Conservation (phyloP, 2,329 filamentous ascomycete species). For the Pezicula neosporulosa region DNA sequence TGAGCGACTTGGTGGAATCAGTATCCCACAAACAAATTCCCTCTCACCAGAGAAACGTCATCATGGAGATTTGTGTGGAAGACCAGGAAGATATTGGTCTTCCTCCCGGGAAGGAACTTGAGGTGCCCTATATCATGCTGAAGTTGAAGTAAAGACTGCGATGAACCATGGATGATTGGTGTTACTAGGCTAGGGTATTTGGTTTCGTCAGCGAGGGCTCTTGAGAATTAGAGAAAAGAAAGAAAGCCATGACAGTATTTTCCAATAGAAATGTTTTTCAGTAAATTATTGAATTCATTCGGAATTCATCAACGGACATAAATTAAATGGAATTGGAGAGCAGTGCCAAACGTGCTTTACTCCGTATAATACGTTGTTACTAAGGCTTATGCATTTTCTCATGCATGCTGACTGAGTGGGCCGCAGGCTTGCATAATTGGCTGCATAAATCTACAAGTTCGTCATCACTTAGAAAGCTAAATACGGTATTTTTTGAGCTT, state of each 20-base stretch:
- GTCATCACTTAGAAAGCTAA: conserved; percentile 5
- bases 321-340: too few species aligned
- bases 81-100: conserved; percentile 49
- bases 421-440: not conserved
- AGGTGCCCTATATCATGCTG: conserved; percentile 95
- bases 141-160: conserved; percentile 40
- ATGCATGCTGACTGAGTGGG: not conserved
- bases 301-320: not conserved
- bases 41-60: conserved; percentile 88
- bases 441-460: not conserved
- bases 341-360: too few species aligned
- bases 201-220: conserved; percentile 4
- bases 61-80: conserved; percentile 93
- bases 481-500: not conserved
- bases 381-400: conserved; percentile 1
- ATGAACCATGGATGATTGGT: conserved; percentile 13
- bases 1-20: conserved; percentile 82
- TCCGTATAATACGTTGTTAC: not conserved
- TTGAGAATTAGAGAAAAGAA: conserved; percentile 9
- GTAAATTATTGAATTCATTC: not conserved
- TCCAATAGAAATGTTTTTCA: not conserved
- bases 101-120: conserved; percentile 78
- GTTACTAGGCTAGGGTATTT: conserved; percentile 1
- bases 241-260: not conserved
- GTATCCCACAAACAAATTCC: conserved; percentile 93